Percentiles rank a stretch among this genome's conserved stretches.
Evolutionary conservation across 2,329 filamentous ascomycete genomes (phyloP).

Genomic region (Coniella vitis): DNA sequence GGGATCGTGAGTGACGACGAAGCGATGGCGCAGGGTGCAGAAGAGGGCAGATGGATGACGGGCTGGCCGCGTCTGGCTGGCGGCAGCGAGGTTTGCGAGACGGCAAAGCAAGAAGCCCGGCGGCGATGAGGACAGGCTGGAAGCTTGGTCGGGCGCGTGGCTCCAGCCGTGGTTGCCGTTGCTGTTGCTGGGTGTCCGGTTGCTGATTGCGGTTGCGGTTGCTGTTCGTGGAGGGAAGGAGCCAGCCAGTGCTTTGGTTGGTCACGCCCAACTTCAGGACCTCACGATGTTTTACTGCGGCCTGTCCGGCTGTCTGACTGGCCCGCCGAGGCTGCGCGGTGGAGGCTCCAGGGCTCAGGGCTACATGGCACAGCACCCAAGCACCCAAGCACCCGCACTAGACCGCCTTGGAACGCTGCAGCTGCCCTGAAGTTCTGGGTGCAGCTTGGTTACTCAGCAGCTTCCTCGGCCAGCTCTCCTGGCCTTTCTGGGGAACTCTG

Average conservation of each 20-base stretch:
- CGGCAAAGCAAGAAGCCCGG: too few relatives aligned
- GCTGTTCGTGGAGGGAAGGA: background rate
- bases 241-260: constrained; percentile 3
- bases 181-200: background rate
- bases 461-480: background rate
- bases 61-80: too few relatives aligned
- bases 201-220: background rate
- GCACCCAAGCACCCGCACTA: too few relatives aligned
- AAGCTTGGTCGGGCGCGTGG: too few relatives aligned
- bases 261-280: constrained; percentile 13
- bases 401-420: background rate
- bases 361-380: too few relatives aligned
- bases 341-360: background rate
- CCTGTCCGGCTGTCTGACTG: constrained; percentile 8
- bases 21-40: too few relatives aligned
- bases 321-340: constrained; percentile 9
- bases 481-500: too few relatives aligned
- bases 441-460: too few relatives aligned
- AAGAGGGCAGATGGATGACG: too few relatives aligned
- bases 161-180: background rate
- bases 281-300: constrained; percentile 17
- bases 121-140: too few relatives aligned
- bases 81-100: too few relatives aligned
- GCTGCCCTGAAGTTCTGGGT: background rate
- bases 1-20: too few relatives aligned